A percentile compares a stretch with the other conserved stretches of the same genome.
Evolutionary conservation across 164 flowering plant genomes (phyloP).

Genomic region (Magnolia kwangsiensis): DNA sequence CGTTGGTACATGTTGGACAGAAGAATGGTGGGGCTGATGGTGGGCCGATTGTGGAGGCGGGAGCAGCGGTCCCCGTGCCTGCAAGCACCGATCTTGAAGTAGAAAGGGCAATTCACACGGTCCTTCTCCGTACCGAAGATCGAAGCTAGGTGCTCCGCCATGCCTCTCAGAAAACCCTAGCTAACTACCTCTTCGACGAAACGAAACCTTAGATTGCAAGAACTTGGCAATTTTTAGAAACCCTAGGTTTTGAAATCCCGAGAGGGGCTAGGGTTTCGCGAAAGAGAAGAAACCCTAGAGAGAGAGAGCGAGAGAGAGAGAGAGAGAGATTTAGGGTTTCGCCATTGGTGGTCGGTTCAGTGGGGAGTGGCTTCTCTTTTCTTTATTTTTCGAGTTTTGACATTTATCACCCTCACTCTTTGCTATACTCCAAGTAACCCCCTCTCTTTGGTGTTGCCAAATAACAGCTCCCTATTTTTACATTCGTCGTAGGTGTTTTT

Average conservation of each 20-base stretch:
- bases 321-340: not conserved
- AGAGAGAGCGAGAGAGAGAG: not conserved
- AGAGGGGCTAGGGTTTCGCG: not conserved
- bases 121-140: slow-evolving; percentile 52
- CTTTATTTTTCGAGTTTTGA: too few relatives aligned
- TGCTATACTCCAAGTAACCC: too few relatives aligned
- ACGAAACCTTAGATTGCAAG: not conserved
- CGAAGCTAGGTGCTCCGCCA: slow-evolving; percentile 52
- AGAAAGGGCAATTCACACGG: slow-evolving; percentile 49
- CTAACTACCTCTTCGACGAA: not conserved
- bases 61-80: slow-evolving; percentile 79
- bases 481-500: too few relatives aligned
- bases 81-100: slow-evolving; percentile 63
- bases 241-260: not conserved
- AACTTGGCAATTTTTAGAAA: not conserved
- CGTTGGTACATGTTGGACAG: slow-evolving; percentile 79
- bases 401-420: too few relatives aligned
- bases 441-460: too few relatives aligned
- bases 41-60: slow-evolving; percentile 64
- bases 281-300: not conserved
- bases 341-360: not conserved
- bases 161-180: slow-evolving; percentile 4
- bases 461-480: too few relatives aligned
- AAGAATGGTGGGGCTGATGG: slow-evolving; percentile 64
- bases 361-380: not conserved